Evolutionary conservation across 2,329 filamentous ascomycete species (phyloP).

Genomic region (Aspergillus cejpii): DNA sequence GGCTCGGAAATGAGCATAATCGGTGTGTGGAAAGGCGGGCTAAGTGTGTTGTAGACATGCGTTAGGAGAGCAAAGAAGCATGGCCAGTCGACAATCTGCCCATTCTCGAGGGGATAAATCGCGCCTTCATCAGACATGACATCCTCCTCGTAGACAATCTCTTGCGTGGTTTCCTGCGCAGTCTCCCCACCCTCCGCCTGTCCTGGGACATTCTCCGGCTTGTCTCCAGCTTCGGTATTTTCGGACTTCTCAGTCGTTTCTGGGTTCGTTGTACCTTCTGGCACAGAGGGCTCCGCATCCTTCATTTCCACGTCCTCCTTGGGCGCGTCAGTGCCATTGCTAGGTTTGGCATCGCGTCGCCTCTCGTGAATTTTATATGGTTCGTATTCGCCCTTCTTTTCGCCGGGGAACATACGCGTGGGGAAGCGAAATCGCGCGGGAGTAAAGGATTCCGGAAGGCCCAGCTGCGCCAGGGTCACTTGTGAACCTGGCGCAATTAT

Average conservation of each 20-base stretch:
- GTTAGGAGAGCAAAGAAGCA: conserved; percentile 91
- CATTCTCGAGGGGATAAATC: conserved; percentile 74
- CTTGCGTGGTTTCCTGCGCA: conserved; percentile 11
- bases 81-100: conserved; percentile 80
- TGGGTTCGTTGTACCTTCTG: conserved; percentile 11
- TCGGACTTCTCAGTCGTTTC: conserved; percentile 22
- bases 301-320: conserved; percentile 43
- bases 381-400: conserved; percentile 71
- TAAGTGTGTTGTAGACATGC: conserved; percentile 82
- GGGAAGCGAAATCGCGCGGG: conserved; percentile 79
- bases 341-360: conserved; percentile 24
- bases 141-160: conserved; percentile 74
- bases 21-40: conserved; percentile 87
- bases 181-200: conserved; percentile 28
- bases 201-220: background rate
- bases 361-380: conserved; percentile 68
- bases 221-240: conserved; percentile 15
- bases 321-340: conserved; percentile 25
- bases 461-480: conserved; percentile 84
- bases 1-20: conserved; percentile 86
- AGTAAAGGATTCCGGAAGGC: conserved; percentile 82
- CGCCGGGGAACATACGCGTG: conserved; percentile 83
- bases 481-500: conserved; percentile 64
- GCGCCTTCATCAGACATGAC: conserved; percentile 81
- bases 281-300: conserved; percentile 32